Percentiles rank a stretch among this genome's conserved stretches.
Evolutionary conservation across 768 basidiomycete genomes (phyloP).

Genomic region (Boletales sp.): DNA sequence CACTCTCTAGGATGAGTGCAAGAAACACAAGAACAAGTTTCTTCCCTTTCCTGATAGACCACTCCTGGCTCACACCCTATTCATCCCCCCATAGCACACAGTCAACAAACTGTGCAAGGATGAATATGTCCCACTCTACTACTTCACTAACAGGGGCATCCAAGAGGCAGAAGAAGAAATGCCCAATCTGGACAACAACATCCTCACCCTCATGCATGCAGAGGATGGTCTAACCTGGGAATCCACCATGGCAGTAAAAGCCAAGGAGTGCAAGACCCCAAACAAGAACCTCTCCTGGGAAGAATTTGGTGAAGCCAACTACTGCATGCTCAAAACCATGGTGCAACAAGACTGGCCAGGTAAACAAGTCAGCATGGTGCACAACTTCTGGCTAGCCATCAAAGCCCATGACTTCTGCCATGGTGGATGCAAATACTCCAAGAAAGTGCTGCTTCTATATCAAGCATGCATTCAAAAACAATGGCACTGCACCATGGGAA

Average conservation of each 20-base stretch:
- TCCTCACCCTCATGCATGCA: too few species aligned
- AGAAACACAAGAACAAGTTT: neutral
- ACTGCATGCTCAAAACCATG: neutral
- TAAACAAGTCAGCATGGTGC: too few species aligned
- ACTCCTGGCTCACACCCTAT: fast-evolving
- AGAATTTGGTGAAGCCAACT: slow-evolving; percentile 1
- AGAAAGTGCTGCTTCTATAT: too few species aligned
- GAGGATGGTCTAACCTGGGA: neutral
- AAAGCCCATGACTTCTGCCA: too few species aligned
- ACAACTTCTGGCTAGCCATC: too few species aligned
- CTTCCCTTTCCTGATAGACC: fast-evolving
- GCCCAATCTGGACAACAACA: too few species aligned
- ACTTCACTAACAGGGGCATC: slow-evolving; percentile 3
- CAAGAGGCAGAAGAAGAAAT: slow-evolving; percentile 27
- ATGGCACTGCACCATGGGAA: too few species aligned
- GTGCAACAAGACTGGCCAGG: too few species aligned
- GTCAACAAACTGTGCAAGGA: neutral
- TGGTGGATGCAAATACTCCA: too few species aligned
- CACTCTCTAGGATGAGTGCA: neutral
- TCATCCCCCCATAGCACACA: neutral
- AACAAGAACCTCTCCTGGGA: neutral
- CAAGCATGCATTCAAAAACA: too few species aligned
- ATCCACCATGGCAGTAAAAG: neutral
- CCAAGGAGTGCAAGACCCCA: neutral
- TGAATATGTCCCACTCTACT: neutral